Base-by-base conservation (phyloP, 352 stramenopile genomes). In the Salisapilia sapeloensis region DNA sequence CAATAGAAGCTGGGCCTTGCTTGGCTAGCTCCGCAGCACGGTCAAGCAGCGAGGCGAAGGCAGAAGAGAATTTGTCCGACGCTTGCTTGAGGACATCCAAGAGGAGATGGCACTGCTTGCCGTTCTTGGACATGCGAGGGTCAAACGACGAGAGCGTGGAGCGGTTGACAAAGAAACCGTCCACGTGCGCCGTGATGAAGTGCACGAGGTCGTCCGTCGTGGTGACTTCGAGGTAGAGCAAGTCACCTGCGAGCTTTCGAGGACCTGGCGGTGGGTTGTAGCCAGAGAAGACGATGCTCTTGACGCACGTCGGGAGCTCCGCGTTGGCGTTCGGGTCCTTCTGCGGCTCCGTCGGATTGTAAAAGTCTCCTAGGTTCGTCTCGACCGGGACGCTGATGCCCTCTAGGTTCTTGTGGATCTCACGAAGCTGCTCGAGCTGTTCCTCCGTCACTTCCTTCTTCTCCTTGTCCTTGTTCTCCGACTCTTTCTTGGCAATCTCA, bases 121-220 rank as follows among this genome's bases (percentile, higher is more conserved):
- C 27, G 33, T 61, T 53, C 31, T 60, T 54, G 35, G 55, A 52
- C n/a, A 78, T 72, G 19, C 45, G 52, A 23, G 86, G 79, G 33
- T 95, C 72, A 34, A 96, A 96, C 31, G 53, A 70, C 21, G 50
- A 49, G 2, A 53, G 29, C 11, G 53, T 91, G 20, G 66, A 86
- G 24, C 64, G 50, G 65, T 97, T 97, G 14, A 97, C 64, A 43
- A 85, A 97, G 60, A 97, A 97, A 13, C 92, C 92, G 15, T 80
- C 71, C 6, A 92, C 56, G 35, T 86, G 78, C 11, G 77, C 84
- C 4, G 92, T 97, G 39, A 97, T 61, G 42, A 90, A 57, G 37
- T 84, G 67, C 19, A 65, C 50, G 1, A 44, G 50, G 42, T 63
- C 63, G 42, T 95, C 80, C 15, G 78, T 52, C 15, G 62, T 65